phyloP scores from a whole-genome alignment of 495 filamentous ascomycete species.

The Aeminium ludgeri region DNA sequence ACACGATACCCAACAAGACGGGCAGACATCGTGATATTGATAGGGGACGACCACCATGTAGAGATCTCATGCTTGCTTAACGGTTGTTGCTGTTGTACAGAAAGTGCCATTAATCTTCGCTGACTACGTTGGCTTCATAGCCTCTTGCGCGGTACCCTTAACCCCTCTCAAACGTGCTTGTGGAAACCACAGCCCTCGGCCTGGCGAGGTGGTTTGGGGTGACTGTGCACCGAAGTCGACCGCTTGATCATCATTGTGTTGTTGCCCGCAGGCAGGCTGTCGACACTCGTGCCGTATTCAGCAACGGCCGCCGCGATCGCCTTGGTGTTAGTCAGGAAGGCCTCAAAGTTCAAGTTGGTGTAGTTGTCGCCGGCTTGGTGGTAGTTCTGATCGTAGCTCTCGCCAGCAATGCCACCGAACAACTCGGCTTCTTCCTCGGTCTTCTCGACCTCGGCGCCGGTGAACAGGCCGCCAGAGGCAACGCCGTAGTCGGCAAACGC shows the following conservation, averaged over 20 bases:
- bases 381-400: constrained; percentile 46
- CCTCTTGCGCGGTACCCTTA: no score
- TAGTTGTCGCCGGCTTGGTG: constrained; percentile 42
- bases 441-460: constrained; percentile 51
- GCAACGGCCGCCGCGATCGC: constrained; percentile 48
- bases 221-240: no score
- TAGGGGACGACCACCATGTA: no score
- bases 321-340: constrained; percentile 43
- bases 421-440: constrained; percentile 37
- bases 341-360: constrained; percentile 40
- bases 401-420: constrained; percentile 45
- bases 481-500: constrained; percentile 49
- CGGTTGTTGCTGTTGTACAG: no score
- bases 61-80: no score
- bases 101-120: no score
- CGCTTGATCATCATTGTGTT: not conserved
- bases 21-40: no score
- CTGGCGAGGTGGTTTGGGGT: no score
- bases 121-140: no score
- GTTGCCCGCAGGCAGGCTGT: constrained; percentile 23
- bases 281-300: constrained; percentile 40
- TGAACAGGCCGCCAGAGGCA: constrained; percentile 48
- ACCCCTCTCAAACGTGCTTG: no score
- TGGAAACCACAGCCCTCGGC: no score
- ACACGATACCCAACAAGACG: no score